phyloP scores from a whole-genome alignment of 2,329 filamentous ascomycete genomes.

The Tolypocladium guangdongense region DNA sequence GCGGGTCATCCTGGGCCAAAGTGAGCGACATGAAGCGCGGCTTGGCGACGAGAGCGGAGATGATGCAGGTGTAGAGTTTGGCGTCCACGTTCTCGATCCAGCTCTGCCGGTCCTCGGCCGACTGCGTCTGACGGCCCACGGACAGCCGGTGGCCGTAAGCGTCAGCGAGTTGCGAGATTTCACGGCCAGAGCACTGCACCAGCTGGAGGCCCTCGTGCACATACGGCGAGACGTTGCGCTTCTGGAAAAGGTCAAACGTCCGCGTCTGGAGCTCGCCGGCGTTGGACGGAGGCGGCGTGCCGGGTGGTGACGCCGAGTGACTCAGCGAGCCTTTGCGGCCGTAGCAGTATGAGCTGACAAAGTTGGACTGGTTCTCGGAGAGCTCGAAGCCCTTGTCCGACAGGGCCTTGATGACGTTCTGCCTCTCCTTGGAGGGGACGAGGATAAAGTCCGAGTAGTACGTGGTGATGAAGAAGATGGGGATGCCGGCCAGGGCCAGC shows the following conservation, averaged over 20 bases:
- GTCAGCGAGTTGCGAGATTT: slow-evolving; percentile 29
- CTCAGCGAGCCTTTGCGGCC: slow-evolving; percentile 17
- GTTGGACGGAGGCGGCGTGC: slow-evolving; percentile 67
- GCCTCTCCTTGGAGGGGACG: slow-evolving; percentile 64
- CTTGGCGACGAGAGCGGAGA: slow-evolving; percentile 48
- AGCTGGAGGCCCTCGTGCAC: slow-evolving; percentile 60
- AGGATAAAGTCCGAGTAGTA: slow-evolving; percentile 98
- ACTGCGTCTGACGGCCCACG: slow-evolving; percentile 22
- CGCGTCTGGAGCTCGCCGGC: slow-evolving; percentile 69
- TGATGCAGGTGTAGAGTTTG: slow-evolving; percentile 50
- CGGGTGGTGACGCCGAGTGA: slow-evolving; percentile 36
- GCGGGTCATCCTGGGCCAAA: slow-evolving; percentile 61
- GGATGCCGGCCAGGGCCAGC: slow-evolving; percentile 80
- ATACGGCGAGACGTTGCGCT: slow-evolving; percentile 61
- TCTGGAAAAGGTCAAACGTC: slow-evolving; percentile 76
- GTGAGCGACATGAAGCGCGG: slow-evolving; percentile 67
- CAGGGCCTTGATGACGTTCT: slow-evolving; percentile 65
- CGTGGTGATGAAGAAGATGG: slow-evolving; percentile 97
- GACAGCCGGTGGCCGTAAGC: slow-evolving; percentile 26
- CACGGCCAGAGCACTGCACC: slow-evolving; percentile 68
- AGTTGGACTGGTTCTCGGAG: slow-evolving; percentile 58
- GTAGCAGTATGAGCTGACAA: slow-evolving; percentile 41
- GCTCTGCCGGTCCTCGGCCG: slow-evolving; percentile 21
- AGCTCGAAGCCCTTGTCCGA: slow-evolving; percentile 76
- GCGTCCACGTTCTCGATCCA: slow-evolving; percentile 53